phyloP scores from a whole-genome alignment of 2,329 filamentous ascomycete genomes.

The Cladosporium oxysporum region DNA sequence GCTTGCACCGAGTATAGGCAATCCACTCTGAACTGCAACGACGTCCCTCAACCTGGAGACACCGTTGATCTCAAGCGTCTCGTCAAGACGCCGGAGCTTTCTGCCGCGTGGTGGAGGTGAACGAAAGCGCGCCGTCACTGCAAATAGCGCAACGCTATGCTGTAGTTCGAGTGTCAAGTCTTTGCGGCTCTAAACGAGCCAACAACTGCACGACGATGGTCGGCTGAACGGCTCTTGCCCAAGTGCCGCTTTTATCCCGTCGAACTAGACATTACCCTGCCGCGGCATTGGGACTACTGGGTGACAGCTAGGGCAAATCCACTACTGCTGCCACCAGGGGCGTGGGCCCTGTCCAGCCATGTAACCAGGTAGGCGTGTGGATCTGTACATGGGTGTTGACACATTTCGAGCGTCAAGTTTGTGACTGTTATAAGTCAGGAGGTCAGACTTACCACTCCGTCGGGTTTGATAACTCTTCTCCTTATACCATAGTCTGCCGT shows the following conservation, averaged over 20 bases:
- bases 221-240: neutral
- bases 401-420: neutral
- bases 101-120: neutral
- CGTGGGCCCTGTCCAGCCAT: neutral
- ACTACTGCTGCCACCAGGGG: neutral
- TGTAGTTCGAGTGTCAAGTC: neutral
- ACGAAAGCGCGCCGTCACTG: neutral
- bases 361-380: neutral
- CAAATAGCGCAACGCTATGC: neutral
- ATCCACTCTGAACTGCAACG: neutral
- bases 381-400: neutral
- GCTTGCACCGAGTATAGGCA: neutral
- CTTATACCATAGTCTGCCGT: neutral
- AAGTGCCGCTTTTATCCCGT: neutral
- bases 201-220: neutral
- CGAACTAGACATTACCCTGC: neutral
- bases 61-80: neutral
- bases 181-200: neutral
- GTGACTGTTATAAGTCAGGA: neutral
- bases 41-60: neutral
- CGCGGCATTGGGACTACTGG: neutral
- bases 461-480: slow-evolving; percentile 1
- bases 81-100: slow-evolving; percentile 6
- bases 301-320: neutral
- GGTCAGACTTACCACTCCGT: neutral